A percentile compares a stretch with the other conserved stretches of the same genome.
Conservation (phyloP, 2,329 filamentous ascomycete species). For the Hypomyces perniciosus region DNA sequence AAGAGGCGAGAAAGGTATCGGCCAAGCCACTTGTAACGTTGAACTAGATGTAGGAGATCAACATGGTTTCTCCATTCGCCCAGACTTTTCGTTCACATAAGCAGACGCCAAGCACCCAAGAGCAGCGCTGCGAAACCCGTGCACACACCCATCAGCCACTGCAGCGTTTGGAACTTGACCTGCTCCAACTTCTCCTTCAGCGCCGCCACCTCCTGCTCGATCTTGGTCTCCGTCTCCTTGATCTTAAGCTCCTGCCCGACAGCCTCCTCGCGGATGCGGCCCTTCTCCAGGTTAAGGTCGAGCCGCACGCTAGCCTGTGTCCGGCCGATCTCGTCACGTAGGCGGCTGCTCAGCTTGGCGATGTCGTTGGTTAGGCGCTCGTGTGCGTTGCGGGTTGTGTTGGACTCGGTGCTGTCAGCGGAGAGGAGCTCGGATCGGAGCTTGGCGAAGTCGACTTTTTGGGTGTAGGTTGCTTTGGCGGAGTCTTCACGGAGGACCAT, state of each 20-base stretch:
- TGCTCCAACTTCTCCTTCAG: constrained; percentile 88
- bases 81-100: constrained; percentile 44
- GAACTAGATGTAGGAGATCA: too few relatives aligned
- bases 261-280: constrained; percentile 90
- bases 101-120: constrained; percentile 63
- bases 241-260: constrained; percentile 96
- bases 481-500: constrained; percentile 97
- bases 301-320: constrained; percentile 90
- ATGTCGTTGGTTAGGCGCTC: constrained; percentile 92
- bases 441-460: constrained; percentile 98
- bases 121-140: constrained; percentile 61
- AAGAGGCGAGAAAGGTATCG: constrained; percentile 41
- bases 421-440: constrained; percentile 89
- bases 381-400: constrained; percentile 81
- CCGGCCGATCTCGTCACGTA: constrained; percentile 88
- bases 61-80: not conserved
- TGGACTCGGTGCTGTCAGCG: constrained; percentile 84
- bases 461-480: constrained; percentile 69
- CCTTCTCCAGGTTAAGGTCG: constrained; percentile 94
- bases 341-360: constrained; percentile 80
- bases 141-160: constrained; percentile 91
- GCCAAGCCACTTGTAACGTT: too few relatives aligned
- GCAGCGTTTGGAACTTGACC: constrained; percentile 95
- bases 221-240: constrained; percentile 97
- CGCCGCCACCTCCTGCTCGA: constrained; percentile 93